These are phyloP conservation scores for Aspergillus chevalieri DNA, from an alignment of 2,329 filamentous ascomycete genomes.

Conservation along the genomic window DNA sequence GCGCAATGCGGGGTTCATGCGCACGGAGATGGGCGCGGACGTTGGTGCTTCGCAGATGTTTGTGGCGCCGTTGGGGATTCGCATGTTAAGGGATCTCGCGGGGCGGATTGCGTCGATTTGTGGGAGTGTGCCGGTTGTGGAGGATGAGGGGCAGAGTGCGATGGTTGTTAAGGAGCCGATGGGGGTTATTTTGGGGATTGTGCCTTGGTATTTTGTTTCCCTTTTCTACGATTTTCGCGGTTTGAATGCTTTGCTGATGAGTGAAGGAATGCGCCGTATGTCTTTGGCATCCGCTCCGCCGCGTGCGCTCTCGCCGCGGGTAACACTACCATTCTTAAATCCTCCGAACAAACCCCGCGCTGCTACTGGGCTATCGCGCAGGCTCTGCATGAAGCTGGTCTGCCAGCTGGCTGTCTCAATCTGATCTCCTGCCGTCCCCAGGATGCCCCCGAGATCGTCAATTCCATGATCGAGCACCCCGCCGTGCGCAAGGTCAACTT, in stretches of 20 bases:
- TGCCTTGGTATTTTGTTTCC: constrained; percentile 59
- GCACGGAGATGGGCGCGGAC: constrained; percentile 49
- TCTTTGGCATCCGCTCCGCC: constrained; percentile 46
- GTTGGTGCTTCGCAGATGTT: constrained; percentile 26
- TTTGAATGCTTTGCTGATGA: background rate
- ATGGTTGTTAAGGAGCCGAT: constrained; percentile 67
- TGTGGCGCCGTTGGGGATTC: constrained; percentile 24
- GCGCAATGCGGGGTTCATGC: constrained; percentile 55
- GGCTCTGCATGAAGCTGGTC: constrained; percentile 63
- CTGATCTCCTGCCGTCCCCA: constrained; percentile 56
- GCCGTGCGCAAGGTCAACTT: constrained; percentile 68
- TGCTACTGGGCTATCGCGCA: constrained; percentile 56
- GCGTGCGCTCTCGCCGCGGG: constrained; percentile 61
- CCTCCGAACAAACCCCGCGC: constrained; percentile 59
- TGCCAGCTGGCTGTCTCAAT: constrained; percentile 70
- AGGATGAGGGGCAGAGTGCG: constrained; percentile 50
- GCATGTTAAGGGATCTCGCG: constrained; percentile 45
- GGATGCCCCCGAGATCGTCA: constrained; percentile 62
- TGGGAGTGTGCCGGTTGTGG: constrained; percentile 45
- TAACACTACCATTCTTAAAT: constrained; percentile 68
- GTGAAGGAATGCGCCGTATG: constrained; percentile 48
- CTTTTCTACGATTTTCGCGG: background rate
- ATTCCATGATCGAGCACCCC: constrained; percentile 58
- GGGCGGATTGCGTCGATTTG: constrained; percentile 42
- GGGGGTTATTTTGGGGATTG: constrained; percentile 70